These are phyloP conservation scores for Venturia aucupariae DNA, from an alignment of 2,329 filamentous ascomycete genomes.

Conservation along the genomic window DNA sequence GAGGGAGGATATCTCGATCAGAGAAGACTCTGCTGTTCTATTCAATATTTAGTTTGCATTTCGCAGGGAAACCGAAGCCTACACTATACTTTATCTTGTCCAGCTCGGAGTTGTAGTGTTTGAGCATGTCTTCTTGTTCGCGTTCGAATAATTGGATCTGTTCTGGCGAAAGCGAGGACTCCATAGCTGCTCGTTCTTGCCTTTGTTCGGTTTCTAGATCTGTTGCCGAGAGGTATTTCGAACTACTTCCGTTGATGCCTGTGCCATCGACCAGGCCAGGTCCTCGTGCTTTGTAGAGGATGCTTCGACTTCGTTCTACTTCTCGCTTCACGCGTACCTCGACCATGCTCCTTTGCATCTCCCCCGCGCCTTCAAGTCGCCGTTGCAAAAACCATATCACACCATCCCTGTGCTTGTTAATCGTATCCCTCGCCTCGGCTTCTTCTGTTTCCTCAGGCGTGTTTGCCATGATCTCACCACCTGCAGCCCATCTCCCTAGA, in stretches of 20 bases:
- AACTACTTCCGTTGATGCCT: constrained; percentile 13
- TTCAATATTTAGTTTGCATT: constrained; percentile 17
- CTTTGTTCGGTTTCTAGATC: constrained; percentile 19
- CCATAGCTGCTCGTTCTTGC: background rate
- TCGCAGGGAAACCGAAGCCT: constrained; percentile 18
- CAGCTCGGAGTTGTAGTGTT: constrained; percentile 87
- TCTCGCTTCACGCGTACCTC: constrained; percentile 77
- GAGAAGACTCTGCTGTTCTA: constrained; percentile 79
- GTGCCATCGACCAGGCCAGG: constrained; percentile 11
- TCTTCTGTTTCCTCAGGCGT: constrained; percentile 60
- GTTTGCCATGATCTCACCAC: constrained; percentile 41
- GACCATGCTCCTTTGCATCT: constrained; percentile 84
- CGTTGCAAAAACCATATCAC: constrained; percentile 75
- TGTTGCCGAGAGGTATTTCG: constrained; percentile 9
- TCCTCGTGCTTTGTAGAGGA: constrained; percentile 57
- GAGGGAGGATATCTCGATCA: constrained; percentile 85
- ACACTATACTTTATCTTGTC: constrained; percentile 87
- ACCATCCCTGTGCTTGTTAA: constrained; percentile 66
- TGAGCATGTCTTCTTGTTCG: constrained; percentile 86
- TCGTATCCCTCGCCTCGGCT: constrained; percentile 58
- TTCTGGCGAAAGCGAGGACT: constrained; percentile 58
- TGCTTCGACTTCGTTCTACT: constrained; percentile 80
- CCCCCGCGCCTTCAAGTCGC: constrained; percentile 64
- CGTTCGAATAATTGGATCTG: constrained; percentile 89
- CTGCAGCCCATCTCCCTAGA: constrained; percentile 60